phyloP scores from a whole-genome alignment of 83 land plant genomes.

The Picea mariana region DNA sequence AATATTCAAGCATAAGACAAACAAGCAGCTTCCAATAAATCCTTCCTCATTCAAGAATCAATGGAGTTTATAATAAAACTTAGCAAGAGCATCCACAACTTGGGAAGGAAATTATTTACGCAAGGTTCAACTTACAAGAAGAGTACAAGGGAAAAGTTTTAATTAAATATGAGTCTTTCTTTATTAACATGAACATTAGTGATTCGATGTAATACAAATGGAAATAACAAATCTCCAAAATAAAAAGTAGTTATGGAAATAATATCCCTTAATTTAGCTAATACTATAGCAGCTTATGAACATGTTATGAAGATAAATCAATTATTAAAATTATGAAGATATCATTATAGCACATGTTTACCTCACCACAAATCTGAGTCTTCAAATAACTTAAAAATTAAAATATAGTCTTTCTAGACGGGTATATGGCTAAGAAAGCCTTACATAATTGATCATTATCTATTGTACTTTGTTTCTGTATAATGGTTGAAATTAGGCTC shows the following conservation, averaged over 20 bases:
- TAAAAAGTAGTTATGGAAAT: not conserved
- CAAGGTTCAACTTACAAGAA: not conserved
- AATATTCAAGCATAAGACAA: not conserved
- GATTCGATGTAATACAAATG: not conserved
- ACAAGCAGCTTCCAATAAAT: not conserved
- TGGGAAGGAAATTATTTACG: not conserved
- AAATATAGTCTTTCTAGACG: too few species aligned
- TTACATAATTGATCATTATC: too few species aligned
- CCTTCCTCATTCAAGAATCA: not conserved
- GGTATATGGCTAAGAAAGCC: too few species aligned
- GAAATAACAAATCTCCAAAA: not conserved
- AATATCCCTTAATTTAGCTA: not conserved
- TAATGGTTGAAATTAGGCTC: too few species aligned
- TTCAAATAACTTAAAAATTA: too few species aligned
- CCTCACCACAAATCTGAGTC: too few species aligned
- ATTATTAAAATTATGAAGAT: not conserved
- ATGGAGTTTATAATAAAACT: not conserved
- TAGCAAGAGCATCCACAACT: not conserved
- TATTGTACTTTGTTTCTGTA: too few species aligned
- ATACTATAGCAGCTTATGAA: not conserved
- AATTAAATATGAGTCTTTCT: not conserved
- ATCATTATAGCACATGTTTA: too few species aligned
- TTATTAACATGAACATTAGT: not conserved
- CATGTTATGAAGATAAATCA: not conserved
- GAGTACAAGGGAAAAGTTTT: not conserved